Percentiles rank a stretch among this genome's conserved stretches.
phyloP scores from a whole-genome alignment of 768 basidiomycete genomes.

The Coprinopsis cinerea region DNA sequence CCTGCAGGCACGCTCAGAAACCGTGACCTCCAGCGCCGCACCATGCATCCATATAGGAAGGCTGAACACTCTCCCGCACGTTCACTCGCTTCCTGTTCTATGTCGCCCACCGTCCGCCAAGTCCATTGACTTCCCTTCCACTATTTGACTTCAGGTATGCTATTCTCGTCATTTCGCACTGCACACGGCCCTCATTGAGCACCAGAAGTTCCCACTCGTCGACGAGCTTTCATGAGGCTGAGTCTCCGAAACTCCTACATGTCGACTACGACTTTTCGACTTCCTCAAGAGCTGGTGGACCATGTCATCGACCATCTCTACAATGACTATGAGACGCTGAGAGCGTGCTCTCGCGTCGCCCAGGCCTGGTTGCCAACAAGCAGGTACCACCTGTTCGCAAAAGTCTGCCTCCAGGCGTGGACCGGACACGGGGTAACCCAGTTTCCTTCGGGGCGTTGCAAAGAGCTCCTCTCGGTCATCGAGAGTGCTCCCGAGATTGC shows the following conservation, averaged over 20 bases:
- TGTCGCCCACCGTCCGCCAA: conserved; percentile 9
- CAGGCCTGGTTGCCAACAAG: conserved; percentile 34
- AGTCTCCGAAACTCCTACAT: conserved; percentile 11
- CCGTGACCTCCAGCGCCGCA: conserved; percentile 11
- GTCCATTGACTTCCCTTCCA: conserved; percentile 9
- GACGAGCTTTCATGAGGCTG: conserved; percentile 3
- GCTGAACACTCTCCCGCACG: not conserved
- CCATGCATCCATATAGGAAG: conserved; percentile 10
- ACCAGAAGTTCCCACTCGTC: not conserved
- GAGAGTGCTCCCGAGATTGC: conserved; percentile 27
- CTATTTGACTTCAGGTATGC: not conserved
- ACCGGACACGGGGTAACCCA: conserved; percentile 21
- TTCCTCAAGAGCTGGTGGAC: conserved; percentile 45
- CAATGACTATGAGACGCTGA: conserved; percentile 26
- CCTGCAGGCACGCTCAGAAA: conserved; percentile 7
- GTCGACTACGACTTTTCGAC: conserved; percentile 15
- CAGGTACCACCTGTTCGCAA: conserved; percentile 35
- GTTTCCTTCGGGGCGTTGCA: conserved; percentile 28
- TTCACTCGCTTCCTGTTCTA: conserved; percentile 6
- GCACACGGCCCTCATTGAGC: not conserved
- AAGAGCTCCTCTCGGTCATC: conserved; percentile 29
- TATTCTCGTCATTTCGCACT: not conserved
- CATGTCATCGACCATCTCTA: conserved; percentile 40
- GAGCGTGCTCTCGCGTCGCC: conserved; percentile 31
- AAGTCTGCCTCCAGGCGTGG: conserved; percentile 29